Evolutionary conservation across 306 rosid genomes (phyloP).

Genomic region (Cicer bijugum): DNA sequence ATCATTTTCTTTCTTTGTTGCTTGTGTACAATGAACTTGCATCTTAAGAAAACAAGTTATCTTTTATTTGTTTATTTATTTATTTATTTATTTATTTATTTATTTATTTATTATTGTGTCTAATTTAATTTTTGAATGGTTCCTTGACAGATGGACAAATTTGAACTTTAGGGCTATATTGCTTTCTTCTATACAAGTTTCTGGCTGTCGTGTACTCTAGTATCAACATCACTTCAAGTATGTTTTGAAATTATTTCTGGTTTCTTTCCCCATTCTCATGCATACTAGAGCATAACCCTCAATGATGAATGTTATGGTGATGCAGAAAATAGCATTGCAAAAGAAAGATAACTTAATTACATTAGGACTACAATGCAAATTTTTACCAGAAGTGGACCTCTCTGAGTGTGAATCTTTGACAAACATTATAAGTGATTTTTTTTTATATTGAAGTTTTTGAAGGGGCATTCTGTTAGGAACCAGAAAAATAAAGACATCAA

Average conservation of each 20-base stretch:
- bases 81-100: background rate
- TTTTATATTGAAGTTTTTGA: conserved; percentile 11
- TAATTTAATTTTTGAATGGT: background rate
- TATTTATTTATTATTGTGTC: background rate
- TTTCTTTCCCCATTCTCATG: conserved; percentile 1
- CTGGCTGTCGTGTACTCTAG: conserved; percentile 83
- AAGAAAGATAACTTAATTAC: conserved; percentile 83
- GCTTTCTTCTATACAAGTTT: conserved; percentile 76
- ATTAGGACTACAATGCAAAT: conserved; percentile 74
- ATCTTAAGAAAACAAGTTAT: background rate
- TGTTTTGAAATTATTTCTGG: background rate
- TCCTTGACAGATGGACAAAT: conserved; percentile 69
- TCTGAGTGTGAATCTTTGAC: conserved; percentile 91
- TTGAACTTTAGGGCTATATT: conserved; percentile 64
- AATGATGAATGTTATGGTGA: conserved; percentile 41
- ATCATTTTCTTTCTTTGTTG: background rate
- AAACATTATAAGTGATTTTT: conserved; percentile 75
- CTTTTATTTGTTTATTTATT: background rate
- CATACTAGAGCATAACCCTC: background rate
- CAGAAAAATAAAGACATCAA: too few relatives aligned
- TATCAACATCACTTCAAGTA: conserved; percentile 63
- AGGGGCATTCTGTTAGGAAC: too few relatives aligned
- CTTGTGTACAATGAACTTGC: background rate
- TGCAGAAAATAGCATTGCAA: conserved; percentile 62
- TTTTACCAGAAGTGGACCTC: conserved; percentile 88